Percentiles rank a stretch among this genome's conserved stretches.
These are phyloP conservation scores for Triangularia setosa DNA, from an alignment of 2,329 filamentous ascomycete species.

Conservation along the genomic window DNA sequence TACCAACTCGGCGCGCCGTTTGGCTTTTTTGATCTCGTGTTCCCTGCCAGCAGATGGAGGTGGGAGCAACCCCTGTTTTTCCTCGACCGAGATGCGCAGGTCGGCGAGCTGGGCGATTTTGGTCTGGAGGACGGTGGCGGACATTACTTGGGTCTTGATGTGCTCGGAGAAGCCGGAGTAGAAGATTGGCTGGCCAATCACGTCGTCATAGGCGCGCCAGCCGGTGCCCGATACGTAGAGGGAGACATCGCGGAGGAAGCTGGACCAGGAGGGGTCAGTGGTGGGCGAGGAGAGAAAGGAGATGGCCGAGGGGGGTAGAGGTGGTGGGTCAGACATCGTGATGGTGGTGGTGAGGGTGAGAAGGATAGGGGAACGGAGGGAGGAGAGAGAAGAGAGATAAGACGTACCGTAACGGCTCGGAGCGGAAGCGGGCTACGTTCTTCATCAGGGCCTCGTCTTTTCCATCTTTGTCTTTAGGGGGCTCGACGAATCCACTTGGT, in stretches of 20 bases:
- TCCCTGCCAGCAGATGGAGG: conserved; percentile 47
- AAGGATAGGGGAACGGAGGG: background rate
- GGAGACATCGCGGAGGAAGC: conserved; percentile 90
- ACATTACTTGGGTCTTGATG: conserved; percentile 76
- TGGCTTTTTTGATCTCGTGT: conserved; percentile 48
- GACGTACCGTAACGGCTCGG: conserved; percentile 57
- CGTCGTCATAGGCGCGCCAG: conserved; percentile 90
- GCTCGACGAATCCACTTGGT: conserved; percentile 64
- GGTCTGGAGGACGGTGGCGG: conserved; percentile 67
- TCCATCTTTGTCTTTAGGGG: conserved; percentile 37
- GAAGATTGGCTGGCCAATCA: conserved; percentile 89
- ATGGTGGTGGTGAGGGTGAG: background rate
- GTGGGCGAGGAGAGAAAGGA: conserved; percentile 11
- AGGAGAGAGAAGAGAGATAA: conserved; percentile 10
- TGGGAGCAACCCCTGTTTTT: conserved; percentile 65
- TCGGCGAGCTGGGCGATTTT: conserved; percentile 76
- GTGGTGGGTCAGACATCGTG: conserved; percentile 2
- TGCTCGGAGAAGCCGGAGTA: conserved; percentile 88
- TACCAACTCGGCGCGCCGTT: conserved; percentile 63
- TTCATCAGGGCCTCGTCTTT: conserved; percentile 70
- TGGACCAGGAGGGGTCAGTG: conserved; percentile 33
- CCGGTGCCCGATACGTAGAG: conserved; percentile 89
- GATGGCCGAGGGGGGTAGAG: conserved; percentile 10
- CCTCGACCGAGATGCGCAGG: conserved; percentile 69
- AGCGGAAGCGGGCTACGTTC: conserved; percentile 82